Conservation (phyloP, 805 yeast genomes). For the Lipomyces sp. region DNA sequence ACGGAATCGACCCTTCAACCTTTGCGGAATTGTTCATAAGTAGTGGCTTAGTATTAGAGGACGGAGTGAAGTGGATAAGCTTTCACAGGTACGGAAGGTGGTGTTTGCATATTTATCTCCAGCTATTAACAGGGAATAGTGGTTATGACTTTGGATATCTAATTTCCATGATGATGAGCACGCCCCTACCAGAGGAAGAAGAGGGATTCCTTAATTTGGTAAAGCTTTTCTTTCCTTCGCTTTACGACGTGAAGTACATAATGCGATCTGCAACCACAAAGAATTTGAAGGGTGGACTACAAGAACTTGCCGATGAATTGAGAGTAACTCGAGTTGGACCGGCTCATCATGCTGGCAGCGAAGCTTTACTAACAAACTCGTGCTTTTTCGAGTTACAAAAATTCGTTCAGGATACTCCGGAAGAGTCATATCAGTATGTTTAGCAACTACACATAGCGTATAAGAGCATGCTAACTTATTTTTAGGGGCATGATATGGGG, state of each 20-base stretch:
- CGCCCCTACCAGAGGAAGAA: conserved; percentile 77
- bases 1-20: conserved; percentile 77
- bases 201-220: conserved; percentile 77
- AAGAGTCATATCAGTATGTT: conserved; percentile 24
- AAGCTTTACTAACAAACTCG: conserved; percentile 50
- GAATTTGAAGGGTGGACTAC: conserved; percentile 42
- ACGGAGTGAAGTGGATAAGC: conserved; percentile 80
- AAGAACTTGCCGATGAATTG: conserved; percentile 53
- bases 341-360: conserved; percentile 52
- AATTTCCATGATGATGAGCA: conserved; percentile 73
- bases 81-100: conserved; percentile 61
- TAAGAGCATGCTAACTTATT: background rate
- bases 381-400: conserved; percentile 51
- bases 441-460: background rate
- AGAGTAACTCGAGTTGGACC: conserved; percentile 46
- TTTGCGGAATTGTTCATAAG: conserved; percentile 85
- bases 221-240: conserved; percentile 73
- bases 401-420: conserved; percentile 34
- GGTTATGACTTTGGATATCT: conserved; percentile 96
- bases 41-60: conserved; percentile 80
- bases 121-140: conserved; percentile 38
- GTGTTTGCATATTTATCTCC: background rate
- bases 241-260: conserved; percentile 74
- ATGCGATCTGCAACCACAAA: conserved; percentile 44
- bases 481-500: conserved; percentile 47